Percentiles rank a stretch among this genome's conserved stretches.
These are phyloP conservation scores for Pterula multifida DNA, from an alignment of 1,284 basidiomycete genomes.

Conservation along the genomic window DNA sequence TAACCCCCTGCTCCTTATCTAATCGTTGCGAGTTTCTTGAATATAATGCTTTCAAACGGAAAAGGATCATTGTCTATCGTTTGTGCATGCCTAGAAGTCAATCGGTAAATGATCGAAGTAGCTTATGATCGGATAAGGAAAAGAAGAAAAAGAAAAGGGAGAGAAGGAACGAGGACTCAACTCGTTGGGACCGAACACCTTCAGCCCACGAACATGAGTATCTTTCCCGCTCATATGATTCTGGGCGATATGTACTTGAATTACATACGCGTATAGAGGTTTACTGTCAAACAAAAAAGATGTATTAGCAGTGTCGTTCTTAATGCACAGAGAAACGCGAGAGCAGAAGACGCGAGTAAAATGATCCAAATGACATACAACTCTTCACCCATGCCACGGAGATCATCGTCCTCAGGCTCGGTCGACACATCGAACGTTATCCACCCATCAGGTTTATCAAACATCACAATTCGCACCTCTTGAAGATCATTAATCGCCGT, in stretches of 20 bases:
- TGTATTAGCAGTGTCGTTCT: neutral
- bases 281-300: conserved; percentile 36
- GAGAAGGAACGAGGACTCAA: neutral
- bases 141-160: neutral
- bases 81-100: conserved; percentile 20
- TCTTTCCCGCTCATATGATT: conserved; percentile 99
- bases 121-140: neutral
- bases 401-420: conserved; percentile 69
- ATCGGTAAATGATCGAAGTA: neutral
- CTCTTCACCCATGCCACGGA: conserved; percentile 68
- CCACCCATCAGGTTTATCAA: conserved; percentile 93
- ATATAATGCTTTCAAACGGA: conserved; percentile 49
- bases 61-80: conserved; percentile 52
- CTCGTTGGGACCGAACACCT: conserved; percentile 78
- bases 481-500: conserved; percentile 89
- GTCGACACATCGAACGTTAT: conserved; percentile 80
- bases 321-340: conserved; percentile 5
- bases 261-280: conserved; percentile 78
- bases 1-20: too few relatives aligned
- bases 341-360: too few relatives aligned
- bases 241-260: conserved; percentile 84
- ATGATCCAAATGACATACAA: conserved; percentile 47
- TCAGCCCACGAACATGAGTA: conserved; percentile 89
- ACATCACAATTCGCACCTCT: conserved; percentile 75
- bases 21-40: conserved; percentile 36